A percentile compares a stretch with the other conserved stretches of the same genome.
Evolutionary conservation across 2,329 filamentous ascomycete genomes (phyloP).

Genomic region (Verticillium alfalfae): DNA sequence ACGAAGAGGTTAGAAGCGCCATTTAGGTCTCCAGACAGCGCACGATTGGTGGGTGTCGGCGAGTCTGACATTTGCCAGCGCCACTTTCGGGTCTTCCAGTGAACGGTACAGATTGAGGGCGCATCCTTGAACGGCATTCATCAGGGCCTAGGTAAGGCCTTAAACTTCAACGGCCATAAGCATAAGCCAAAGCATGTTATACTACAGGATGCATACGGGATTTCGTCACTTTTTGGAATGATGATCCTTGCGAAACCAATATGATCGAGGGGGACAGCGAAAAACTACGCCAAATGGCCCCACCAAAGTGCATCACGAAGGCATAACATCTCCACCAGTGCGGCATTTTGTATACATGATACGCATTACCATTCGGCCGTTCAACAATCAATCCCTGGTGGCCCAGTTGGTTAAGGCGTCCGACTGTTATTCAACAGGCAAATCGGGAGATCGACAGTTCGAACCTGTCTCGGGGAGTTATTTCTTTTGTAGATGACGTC

Average conservation of each 20-base stretch:
- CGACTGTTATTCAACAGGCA: neutral
- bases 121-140: no score
- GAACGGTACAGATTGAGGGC: no score
- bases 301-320: neutral
- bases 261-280: no score
- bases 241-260: no score
- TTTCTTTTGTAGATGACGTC: neutral
- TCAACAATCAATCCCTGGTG: neutral
- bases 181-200: no score
- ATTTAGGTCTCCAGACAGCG: neutral
- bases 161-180: no score
- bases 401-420: constrained; percentile 1
- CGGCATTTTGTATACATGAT: neutral
- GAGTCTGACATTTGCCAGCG: no score
- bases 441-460: constrained; percentile 2
- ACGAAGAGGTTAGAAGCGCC: neutral
- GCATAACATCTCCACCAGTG: neutral
- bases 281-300: no score
- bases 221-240: no score
- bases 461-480: constrained; percentile 1
- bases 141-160: no score
- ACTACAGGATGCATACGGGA: no score
- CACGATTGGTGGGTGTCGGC: neutral
- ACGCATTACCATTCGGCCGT: neutral
- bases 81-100: no score